Percentiles rank a stretch among this genome's conserved stretches.
Conservation (phyloP, 805 yeast species). For the Ogataea philodendri region DNA sequence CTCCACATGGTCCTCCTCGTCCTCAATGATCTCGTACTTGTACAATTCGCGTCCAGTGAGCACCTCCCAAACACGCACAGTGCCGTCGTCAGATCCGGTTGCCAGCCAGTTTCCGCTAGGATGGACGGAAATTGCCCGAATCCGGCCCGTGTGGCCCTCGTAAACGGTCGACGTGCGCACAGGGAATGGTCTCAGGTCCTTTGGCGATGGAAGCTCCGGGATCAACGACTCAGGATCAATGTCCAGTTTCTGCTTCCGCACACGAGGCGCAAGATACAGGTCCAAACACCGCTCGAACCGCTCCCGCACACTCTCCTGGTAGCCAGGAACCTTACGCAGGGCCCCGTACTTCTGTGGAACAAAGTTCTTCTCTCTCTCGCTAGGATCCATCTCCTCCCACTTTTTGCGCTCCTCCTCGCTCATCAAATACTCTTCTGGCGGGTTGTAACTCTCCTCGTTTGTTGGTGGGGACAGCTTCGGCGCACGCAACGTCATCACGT, state of each 20-base stretch:
- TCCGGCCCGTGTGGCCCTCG: slow-evolving; percentile 79
- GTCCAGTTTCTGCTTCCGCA: slow-evolving; percentile 82
- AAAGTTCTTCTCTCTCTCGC: slow-evolving; percentile 75
- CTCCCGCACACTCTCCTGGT: slow-evolving; percentile 80
- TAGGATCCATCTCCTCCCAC: slow-evolving; percentile 69
- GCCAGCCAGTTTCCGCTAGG: slow-evolving; percentile 94
- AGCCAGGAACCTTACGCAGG: slow-evolving; percentile 91
- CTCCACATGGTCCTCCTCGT: slow-evolving; percentile 75
- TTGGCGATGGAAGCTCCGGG: slow-evolving; percentile 95
- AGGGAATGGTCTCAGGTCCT: slow-evolving; percentile 96
- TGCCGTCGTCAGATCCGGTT: slow-evolving; percentile 96
- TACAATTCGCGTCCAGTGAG: slow-evolving; percentile 92
- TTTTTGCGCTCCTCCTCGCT: slow-evolving; percentile 71
- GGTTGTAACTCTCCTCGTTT: slow-evolving; percentile 93
- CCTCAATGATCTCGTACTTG: slow-evolving; percentile 49
- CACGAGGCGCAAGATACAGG: slow-evolving; percentile 93
- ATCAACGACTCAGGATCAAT: slow-evolving; percentile 95
- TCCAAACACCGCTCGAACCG: slow-evolving; percentile 93
- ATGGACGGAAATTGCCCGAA: slow-evolving; percentile 80
- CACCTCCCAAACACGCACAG: slow-evolving; percentile 95
- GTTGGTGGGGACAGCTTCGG: slow-evolving; percentile 97
- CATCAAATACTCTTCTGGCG: slow-evolving; percentile 91
- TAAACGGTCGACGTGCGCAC: slow-evolving; percentile 80
- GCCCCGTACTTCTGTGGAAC: slow-evolving; percentile 80
- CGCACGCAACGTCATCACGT: slow-evolving; percentile 88